Evolutionary conservation across 192 early-diverging fungal genomes (phyloP).

Genomic region (Coemansia sp.): DNA sequence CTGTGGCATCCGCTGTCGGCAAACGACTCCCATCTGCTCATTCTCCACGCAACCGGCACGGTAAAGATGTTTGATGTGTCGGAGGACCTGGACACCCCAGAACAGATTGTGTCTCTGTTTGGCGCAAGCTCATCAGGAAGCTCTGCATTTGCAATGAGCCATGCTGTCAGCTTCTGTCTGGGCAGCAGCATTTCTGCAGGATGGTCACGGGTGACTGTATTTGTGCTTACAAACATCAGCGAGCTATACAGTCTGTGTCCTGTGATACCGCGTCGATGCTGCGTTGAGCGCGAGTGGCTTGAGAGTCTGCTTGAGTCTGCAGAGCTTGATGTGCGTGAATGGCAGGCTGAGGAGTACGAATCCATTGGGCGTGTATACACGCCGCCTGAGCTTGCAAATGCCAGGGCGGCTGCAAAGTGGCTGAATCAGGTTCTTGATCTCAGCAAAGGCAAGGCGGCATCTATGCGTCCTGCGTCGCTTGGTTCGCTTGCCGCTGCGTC

Average conservation of each 20-base stretch:
- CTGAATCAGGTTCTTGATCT: slow-evolving; percentile 23
- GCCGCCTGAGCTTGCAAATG: slow-evolving; percentile 47
- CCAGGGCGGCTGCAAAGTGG: slow-evolving; percentile 37
- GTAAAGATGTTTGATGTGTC: slow-evolving; percentile 74
- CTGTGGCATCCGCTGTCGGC: slow-evolving; percentile 82
- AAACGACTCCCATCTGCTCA: slow-evolving; percentile 65
- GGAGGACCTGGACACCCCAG: slow-evolving; percentile 61
- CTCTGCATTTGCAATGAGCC: slow-evolving; percentile 34
- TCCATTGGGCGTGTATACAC: slow-evolving; percentile 24
- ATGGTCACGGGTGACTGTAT: slow-evolving; percentile 74
- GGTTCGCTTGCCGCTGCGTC: background rate
- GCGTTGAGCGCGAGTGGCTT: slow-evolving; percentile 37
- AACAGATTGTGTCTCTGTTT: slow-evolving; percentile 58
- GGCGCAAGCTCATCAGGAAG: slow-evolving; percentile 7
- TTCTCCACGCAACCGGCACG: slow-evolving; percentile 64
- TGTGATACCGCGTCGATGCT: slow-evolving; percentile 62
- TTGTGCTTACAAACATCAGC: slow-evolving; percentile 67
- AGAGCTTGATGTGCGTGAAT: slow-evolving; percentile 48
- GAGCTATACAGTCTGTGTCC: slow-evolving; percentile 78
- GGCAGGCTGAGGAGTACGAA: slow-evolving; percentile 53
- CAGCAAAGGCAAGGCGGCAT: slow-evolving; percentile 8
- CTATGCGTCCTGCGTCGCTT: background rate
- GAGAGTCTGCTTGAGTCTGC: slow-evolving; percentile 39
- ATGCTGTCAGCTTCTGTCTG: slow-evolving; percentile 55
- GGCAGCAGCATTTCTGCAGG: slow-evolving; percentile 42